phyloP scores from a whole-genome alignment of 257 asterid genomes.

The Verbena officinalis region DNA sequence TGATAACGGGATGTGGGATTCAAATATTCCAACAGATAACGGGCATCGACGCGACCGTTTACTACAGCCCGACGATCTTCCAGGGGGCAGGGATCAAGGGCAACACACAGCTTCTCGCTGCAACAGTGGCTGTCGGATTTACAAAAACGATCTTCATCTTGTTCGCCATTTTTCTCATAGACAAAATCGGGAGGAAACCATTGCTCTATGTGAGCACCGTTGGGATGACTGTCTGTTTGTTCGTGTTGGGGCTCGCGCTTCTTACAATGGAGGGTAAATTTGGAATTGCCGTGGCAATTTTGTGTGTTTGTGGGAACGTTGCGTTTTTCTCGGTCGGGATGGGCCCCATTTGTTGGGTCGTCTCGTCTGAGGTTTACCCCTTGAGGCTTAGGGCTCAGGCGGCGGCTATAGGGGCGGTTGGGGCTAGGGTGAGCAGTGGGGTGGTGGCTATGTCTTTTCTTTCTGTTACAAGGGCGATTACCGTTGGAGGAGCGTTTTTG shows the following conservation, averaged over 20 bases:
- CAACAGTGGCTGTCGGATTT: conserved; percentile 68
- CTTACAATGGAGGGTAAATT: conserved; percentile 22
- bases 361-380: conserved; percentile 67
- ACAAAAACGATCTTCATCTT: conserved; percentile 57
- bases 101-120: conserved; percentile 50
- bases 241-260: conserved; percentile 53
- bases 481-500: conserved; percentile 65
- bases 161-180: conserved; percentile 57
- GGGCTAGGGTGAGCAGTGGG: conserved; percentile 66
- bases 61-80: conserved; percentile 63
- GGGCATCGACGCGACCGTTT: conserved; percentile 70
- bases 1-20: conserved; percentile 65
- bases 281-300: conserved; percentile 42
- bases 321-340: conserved; percentile 77
- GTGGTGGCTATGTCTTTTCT: conserved; percentile 68
- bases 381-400: conserved; percentile 66
- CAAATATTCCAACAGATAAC: conserved; percentile 66
- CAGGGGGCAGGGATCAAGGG: conserved; percentile 54
- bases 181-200: conserved; percentile 63
- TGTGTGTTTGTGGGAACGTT: conserved; percentile 62
- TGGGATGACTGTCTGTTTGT: conserved; percentile 62
- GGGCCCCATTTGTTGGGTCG: conserved; percentile 77
- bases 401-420: conserved; percentile 60
- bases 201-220: conserved; percentile 57
- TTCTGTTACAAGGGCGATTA: conserved; percentile 46